Evolutionary conservation across 768 basidiomycete species (phyloP).

Genomic region (Auricularia sp.): DNA sequence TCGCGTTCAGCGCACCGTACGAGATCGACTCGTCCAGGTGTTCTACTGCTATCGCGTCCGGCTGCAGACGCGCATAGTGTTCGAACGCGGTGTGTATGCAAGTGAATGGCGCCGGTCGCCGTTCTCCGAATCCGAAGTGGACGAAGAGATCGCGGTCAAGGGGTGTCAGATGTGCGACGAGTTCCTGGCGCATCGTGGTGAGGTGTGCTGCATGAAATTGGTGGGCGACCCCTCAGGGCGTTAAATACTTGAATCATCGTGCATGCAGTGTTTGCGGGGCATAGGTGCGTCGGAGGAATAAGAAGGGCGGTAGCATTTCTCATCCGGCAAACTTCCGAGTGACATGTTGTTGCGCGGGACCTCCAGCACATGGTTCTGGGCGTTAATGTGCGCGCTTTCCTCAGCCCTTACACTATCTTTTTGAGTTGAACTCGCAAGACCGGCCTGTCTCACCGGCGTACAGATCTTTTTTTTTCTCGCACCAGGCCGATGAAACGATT

Average conservation of each 20-base stretch:
- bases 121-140: constrained; percentile 34
- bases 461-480: too few relatives aligned
- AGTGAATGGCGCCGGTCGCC: constrained; percentile 29
- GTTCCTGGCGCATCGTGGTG: background rate
- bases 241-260: background rate
- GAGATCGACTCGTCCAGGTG: constrained; percentile 38
- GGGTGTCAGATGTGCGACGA: constrained; percentile 21
- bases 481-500: too few relatives aligned
- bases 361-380: too few relatives aligned
- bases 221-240: background rate
- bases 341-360: too few relatives aligned
- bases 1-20: constrained; percentile 39
- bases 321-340: background rate
- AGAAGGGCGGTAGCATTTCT: background rate
- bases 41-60: constrained; percentile 39
- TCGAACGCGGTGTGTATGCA: constrained; percentile 51
- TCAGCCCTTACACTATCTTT: too few relatives aligned
- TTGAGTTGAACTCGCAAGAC: too few relatives aligned
- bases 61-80: constrained; percentile 30
- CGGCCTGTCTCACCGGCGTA: too few relatives aligned
- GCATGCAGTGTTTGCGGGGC: background rate
- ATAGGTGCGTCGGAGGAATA: background rate
- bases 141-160: constrained; percentile 34
- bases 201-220: background rate
- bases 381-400: too few relatives aligned